Percentiles rank a stretch among this genome's conserved stretches.
Evolutionary conservation across 352 stramenopile species (phyloP).

Genomic region (Phytophthora kernoviae): DNA sequence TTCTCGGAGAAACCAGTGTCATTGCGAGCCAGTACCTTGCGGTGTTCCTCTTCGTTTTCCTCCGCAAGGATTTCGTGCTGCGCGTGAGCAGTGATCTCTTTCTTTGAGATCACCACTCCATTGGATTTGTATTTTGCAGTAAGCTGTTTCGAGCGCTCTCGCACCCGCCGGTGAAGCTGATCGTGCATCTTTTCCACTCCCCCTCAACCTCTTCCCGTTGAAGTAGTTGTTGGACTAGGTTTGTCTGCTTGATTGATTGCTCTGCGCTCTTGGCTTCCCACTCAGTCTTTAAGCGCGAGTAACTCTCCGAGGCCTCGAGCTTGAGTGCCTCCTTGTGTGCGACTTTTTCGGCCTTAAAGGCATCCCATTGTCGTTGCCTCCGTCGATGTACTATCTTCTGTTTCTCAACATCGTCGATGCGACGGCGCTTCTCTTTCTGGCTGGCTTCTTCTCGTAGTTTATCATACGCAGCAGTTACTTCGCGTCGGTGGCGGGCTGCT

Average conservation of each 20-base stretch:
- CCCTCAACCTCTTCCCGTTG: conserved; percentile 50
- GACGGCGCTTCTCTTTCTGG: conserved; percentile 45
- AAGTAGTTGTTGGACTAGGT: conserved; percentile 58
- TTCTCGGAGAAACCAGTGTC: not conserved
- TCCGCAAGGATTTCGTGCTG: conserved; percentile 57
- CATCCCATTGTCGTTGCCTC: conserved; percentile 65
- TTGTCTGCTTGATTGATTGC: conserved; percentile 18
- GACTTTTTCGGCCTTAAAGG: conserved; percentile 46
- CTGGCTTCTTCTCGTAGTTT: conserved; percentile 53
- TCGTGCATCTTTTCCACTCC: conserved; percentile 53
- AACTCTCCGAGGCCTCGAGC: conserved; percentile 35
- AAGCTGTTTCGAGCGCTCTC: conserved; percentile 45
- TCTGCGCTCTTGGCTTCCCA: conserved; percentile 52
- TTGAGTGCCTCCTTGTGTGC: conserved; percentile 51
- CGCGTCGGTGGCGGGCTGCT: conserved; percentile 38
- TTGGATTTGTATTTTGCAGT: conserved; percentile 51
- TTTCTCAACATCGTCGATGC: conserved; percentile 65
- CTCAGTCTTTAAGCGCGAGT: conserved; percentile 42
- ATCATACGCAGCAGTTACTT: conserved; percentile 59
- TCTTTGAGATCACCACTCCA: conserved; percentile 42
- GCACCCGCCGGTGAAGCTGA: conserved; percentile 38
- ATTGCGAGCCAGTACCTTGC: conserved; percentile 21
- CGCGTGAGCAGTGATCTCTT: conserved; percentile 55
- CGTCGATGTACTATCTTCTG: conserved; percentile 59
- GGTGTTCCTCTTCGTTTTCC: conserved; percentile 53